Conservation (phyloP, 108 stramenopile species). For the Cyclotella sp. region DNA sequence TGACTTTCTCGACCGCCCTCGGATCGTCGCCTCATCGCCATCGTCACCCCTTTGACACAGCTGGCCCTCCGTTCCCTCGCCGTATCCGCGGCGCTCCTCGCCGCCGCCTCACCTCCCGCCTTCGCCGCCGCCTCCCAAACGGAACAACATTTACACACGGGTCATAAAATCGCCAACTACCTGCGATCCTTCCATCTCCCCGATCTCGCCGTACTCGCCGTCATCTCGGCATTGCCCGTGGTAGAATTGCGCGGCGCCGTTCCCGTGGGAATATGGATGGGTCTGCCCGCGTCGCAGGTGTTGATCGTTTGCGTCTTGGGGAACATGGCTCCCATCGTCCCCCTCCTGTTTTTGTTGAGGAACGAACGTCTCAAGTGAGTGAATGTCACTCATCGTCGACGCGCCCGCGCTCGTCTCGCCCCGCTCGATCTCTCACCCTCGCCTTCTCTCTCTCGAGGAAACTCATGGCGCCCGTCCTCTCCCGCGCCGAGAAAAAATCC, state of each 20-base stretch:
- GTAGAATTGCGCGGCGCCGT: conserved; percentile 94
- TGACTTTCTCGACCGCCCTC: background rate
- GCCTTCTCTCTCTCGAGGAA: conserved; percentile 46
- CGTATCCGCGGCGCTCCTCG: conserved; percentile 14
- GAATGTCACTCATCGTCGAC: no score
- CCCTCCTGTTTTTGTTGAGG: conserved; percentile 79
- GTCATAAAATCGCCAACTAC: conserved; percentile 88
- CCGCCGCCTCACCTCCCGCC: conserved; percentile 28
- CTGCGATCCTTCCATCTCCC: conserved; percentile 85
- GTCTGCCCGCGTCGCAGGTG: conserved; percentile 81
- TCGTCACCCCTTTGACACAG: no score
- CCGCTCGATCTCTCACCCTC: background rate
- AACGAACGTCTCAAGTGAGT: conserved; percentile 77
- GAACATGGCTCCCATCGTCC: conserved; percentile 92
- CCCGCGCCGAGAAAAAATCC: conserved; percentile 85
- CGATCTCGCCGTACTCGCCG: conserved; percentile 84
- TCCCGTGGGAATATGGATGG: conserved; percentile 93
- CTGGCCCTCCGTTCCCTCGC: no score
- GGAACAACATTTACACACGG: conserved; percentile 78
- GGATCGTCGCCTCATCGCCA: no score
- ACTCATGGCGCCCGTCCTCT: conserved; percentile 82
- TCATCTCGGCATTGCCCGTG: conserved; percentile 95
- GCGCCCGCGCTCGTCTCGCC: no score
- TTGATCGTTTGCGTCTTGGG: conserved; percentile 90
- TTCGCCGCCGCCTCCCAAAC: conserved; percentile 40